These are phyloP conservation scores for Lodderomyces jiufengensis DNA, from an alignment of 1,139 yeast species.

Conservation along the genomic window DNA sequence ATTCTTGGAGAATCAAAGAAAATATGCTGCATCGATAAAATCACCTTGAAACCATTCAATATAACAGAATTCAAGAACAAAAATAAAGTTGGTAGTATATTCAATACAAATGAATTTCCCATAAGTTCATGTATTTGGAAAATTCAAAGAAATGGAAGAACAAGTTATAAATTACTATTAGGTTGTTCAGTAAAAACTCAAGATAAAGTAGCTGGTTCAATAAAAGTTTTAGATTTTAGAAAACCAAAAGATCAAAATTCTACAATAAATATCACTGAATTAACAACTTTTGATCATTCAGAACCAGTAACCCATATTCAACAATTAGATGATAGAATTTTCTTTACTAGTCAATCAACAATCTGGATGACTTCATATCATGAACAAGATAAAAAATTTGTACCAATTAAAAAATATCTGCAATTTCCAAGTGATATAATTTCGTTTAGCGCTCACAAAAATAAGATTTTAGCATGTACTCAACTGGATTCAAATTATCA, in stretches of 20 bases:
- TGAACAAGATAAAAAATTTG: constrained; percentile 34
- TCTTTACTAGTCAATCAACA: constrained; percentile 31
- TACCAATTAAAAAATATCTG: constrained; percentile 23
- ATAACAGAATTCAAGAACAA: constrained; percentile 19
- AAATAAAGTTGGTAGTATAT: constrained; percentile 21
- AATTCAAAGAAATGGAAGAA: constrained; percentile 26
- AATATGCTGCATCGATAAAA: constrained; percentile 35
- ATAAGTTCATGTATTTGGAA: constrained; percentile 35
- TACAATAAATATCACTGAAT: constrained; percentile 25
- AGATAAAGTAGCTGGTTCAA: constrained; percentile 28
- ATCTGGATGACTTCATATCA: constrained; percentile 40
- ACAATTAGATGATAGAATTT: constrained; percentile 33
- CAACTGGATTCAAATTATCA: constrained; percentile 38
- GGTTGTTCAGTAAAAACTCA: constrained; percentile 29
- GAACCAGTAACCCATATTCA: constrained; percentile 36
- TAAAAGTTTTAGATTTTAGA: constrained; percentile 42
- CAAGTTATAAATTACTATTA: constrained; percentile 36
- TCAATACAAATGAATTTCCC: constrained; percentile 35
- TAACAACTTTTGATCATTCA: constrained; percentile 34
- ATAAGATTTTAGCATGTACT: constrained; percentile 33
- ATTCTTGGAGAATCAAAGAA: constrained; percentile 33
- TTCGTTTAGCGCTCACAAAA: constrained; percentile 26
- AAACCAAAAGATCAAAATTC: constrained; percentile 19
- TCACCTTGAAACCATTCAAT: constrained; percentile 19
- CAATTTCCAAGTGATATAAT: constrained; percentile 38